Base-by-base conservation (phyloP, 345 rosid genomes). In the Brassica nigra region DNA sequence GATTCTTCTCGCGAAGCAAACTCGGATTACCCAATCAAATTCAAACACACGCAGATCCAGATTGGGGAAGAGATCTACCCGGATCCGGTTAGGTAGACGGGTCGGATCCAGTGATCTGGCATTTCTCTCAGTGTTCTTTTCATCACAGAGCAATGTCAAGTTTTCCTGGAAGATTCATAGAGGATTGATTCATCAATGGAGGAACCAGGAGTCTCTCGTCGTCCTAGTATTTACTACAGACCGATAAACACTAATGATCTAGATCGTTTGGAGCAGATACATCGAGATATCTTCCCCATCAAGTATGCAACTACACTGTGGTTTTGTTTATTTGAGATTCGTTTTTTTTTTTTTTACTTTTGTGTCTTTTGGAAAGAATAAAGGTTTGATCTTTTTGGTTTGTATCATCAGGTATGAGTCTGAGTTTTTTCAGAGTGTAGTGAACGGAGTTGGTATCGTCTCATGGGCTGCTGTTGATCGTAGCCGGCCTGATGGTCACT, bases 381-480 rank as follows among this genome's bases (percentile, higher is more conserved):
- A 64, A 66, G 71, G 34, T 52, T 31, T 74, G 82, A 78, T 66
- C 2, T 27, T 49, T 34, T 34, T 33, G 11, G 4, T 52, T 47
- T 47, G 54, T 18, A 18, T 18, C 54, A 62, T 79, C 87, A 94
- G 97, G 85, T 94, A 90, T 33, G 96, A 92, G 83, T 81, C 91
- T 71, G 94, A 90, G 80, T 90, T 89, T 83, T 94, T 92, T 81
- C 90, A 85, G 74, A 88, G 85, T 77, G 96, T 87, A 80, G 98
- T 92, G 71, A 86, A 84, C 82, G 88, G 86, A 75, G 86, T 73
- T 75, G 92, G 87, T 73, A 88, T 92, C 47, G 84, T 94, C 68
- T 87, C 98, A 20, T 94, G 97, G 93, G 98, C 89, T 82, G 98
- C 97, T 71, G 90, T 90, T 78, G 97, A 94, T 76, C 85, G 90